Evolutionary conservation across 2,329 filamentous ascomycete species (phyloP).

Genomic region (Neopestalotiopsis rosae): DNA sequence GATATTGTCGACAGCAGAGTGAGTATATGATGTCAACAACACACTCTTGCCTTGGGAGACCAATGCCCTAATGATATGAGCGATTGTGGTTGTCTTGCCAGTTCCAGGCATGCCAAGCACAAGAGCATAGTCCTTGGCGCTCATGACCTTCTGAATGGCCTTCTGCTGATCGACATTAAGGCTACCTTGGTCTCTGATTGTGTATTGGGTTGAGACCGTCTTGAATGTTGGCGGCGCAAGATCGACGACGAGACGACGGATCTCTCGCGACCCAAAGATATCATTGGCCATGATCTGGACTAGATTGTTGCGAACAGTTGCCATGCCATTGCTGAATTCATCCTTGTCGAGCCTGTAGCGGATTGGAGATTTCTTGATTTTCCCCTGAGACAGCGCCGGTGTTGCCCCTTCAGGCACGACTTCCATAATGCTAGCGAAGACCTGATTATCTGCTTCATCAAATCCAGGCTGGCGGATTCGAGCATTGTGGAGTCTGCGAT

Average conservation of each 20-base stretch:
- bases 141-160: conserved; percentile 95
- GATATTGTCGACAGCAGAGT: conserved; percentile 98
- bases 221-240: conserved; percentile 77
- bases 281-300: conserved; percentile 88
- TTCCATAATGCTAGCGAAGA: conserved; percentile 92
- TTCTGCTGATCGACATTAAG: conserved; percentile 87
- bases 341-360: conserved; percentile 93
- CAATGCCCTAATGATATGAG: conserved; percentile 92
- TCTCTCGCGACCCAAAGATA: conserved; percentile 71
- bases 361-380: conserved; percentile 59
- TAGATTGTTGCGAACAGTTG: conserved; percentile 90
- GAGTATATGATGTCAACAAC: conserved; percentile 91
- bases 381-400: conserved; percentile 56
- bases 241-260: conserved; percentile 83
- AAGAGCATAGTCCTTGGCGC: conserved; percentile 92
- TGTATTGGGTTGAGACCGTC: conserved; percentile 65
- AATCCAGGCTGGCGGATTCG: conserved; percentile 79
- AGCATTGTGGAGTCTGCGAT: conserved; percentile 86
- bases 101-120: conserved; percentile 98
- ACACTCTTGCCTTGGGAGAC: conserved; percentile 91
- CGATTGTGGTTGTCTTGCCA: conserved; percentile 97
- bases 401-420: conserved; percentile 64
- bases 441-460: conserved; percentile 77
- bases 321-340: conserved; percentile 98
- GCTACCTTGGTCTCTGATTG: conserved; percentile 63